A percentile compares a stretch with the other conserved stretches of the same genome.
Evolutionary conservation across 805 yeast genomes (phyloP).

Genomic region (Grigorovia jiainica): DNA sequence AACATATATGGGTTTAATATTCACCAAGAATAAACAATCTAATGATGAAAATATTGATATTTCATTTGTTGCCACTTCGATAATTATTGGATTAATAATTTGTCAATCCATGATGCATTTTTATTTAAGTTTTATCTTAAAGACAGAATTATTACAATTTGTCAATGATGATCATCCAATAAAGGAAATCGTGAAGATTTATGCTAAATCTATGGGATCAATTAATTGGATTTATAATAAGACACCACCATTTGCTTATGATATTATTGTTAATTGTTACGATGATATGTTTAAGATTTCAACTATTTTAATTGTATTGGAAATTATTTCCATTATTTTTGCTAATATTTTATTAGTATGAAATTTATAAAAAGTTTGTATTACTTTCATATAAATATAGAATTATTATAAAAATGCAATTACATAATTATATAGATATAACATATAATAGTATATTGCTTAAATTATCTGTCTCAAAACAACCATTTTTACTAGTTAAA

Average conservation of each 20-base stretch:
- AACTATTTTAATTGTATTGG: background rate
- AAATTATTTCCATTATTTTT: background rate
- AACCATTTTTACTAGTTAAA: no score
- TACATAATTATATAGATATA: no score
- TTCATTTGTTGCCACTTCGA: background rate
- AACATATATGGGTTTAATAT: background rate
- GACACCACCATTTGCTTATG: slow-evolving; percentile 1
- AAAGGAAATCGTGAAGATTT: background rate
- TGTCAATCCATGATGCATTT: background rate
- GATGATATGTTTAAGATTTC: background rate
- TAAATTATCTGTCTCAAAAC: no score
- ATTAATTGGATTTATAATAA: slow-evolving; percentile 1
- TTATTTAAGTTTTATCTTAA: background rate
- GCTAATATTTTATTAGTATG: background rate
- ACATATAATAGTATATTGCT: no score
- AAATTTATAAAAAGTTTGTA: no score
- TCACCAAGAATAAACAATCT: background rate
- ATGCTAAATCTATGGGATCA: background rate
- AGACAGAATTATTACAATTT: background rate
- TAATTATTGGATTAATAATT: background rate
- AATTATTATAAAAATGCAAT: no score
- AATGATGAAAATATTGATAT: background rate
- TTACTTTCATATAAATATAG: no score
- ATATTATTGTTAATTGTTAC: background rate
- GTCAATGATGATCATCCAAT: background rate